Conservation (phyloP, 805 yeast species). For the Starmerella geochares region DNA sequence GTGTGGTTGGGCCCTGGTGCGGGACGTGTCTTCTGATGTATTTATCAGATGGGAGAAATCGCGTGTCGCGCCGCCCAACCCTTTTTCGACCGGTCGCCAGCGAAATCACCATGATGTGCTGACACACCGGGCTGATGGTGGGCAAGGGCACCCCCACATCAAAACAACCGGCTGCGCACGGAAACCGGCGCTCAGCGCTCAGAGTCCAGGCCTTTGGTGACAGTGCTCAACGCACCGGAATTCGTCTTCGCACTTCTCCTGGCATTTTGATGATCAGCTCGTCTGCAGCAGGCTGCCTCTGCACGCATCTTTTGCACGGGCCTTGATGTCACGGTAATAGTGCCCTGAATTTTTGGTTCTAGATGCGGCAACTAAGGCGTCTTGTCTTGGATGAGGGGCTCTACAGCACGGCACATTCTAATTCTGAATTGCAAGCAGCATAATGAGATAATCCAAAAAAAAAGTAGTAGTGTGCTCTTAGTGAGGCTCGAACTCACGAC, state of each 20-base stretch:
- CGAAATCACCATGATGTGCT: constrained; percentile 5
- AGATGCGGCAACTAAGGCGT: too few relatives aligned
- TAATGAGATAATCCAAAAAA: neutral
- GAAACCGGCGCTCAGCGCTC: too few relatives aligned
- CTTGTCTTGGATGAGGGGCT: too few relatives aligned
- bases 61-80: constrained; percentile 8
- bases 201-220: too few relatives aligned
- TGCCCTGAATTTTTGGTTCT: too few relatives aligned
- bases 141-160: constrained; percentile 2
- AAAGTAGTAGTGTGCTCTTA: constrained; percentile 6
- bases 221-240: too few relatives aligned
- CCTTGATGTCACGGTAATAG: too few relatives aligned
- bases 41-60: constrained; percentile 10
- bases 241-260: too few relatives aligned
- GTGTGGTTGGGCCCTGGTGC: constrained; percentile 1
- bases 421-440: neutral
- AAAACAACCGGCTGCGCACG: neutral
- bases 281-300: too few relatives aligned
- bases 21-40: constrained; percentile 4
- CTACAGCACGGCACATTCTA: too few relatives aligned
- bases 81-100: neutral
- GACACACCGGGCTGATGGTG: constrained; percentile 3
- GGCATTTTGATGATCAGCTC: too few relatives aligned
- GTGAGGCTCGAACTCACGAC: constrained; percentile 17
- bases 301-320: too few relatives aligned